These are phyloP conservation scores for Penicillium argentinense DNA, from an alignment of 495 filamentous ascomycete genomes.

Conservation along the genomic window DNA sequence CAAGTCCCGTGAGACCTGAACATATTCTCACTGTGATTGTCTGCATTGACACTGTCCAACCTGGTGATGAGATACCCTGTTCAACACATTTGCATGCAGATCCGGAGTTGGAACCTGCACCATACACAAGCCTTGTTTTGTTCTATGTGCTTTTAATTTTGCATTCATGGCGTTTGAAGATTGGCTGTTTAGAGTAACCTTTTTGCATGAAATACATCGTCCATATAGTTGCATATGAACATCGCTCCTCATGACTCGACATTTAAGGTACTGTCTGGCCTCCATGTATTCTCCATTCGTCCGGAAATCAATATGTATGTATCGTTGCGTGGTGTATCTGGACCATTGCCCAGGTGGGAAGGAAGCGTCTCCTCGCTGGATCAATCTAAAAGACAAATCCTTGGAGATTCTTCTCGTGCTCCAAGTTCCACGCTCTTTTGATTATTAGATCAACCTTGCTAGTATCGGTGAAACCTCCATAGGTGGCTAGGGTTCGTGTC, in stretches of 20 bases:
- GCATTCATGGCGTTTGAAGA: constrained; percentile 25
- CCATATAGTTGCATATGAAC: constrained; percentile 1
- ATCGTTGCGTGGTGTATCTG: too few species aligned
- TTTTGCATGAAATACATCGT: not conserved
- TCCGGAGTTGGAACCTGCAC: constrained; percentile 20
- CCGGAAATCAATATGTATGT: too few species aligned
- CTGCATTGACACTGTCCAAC: constrained; percentile 13
- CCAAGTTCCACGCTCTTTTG: constrained; percentile 28
- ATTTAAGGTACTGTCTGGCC: too few species aligned
- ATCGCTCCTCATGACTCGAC: too few species aligned
- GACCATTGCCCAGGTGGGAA: too few species aligned
- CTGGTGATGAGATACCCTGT: constrained; percentile 22
- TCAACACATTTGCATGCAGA: constrained; percentile 28
- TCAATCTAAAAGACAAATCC: constrained; percentile 32
- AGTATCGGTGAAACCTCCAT: constrained; percentile 26
- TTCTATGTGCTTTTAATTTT: constrained; percentile 4
- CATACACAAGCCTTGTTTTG: constrained; percentile 10
- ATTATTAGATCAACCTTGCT: constrained; percentile 22
- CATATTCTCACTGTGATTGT: constrained; percentile 7
- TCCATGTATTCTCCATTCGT: too few species aligned
- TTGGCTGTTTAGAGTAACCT: constrained; percentile 5
- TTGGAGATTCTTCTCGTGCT: constrained; percentile 17
- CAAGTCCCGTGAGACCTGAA: constrained; percentile 18
- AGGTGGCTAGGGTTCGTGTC: constrained; percentile 20
- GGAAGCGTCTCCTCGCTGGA: too few species aligned